Evolutionary conservation across 1,284 basidiomycete genomes (phyloP).

Genomic region (Austroboletus niveus): DNA sequence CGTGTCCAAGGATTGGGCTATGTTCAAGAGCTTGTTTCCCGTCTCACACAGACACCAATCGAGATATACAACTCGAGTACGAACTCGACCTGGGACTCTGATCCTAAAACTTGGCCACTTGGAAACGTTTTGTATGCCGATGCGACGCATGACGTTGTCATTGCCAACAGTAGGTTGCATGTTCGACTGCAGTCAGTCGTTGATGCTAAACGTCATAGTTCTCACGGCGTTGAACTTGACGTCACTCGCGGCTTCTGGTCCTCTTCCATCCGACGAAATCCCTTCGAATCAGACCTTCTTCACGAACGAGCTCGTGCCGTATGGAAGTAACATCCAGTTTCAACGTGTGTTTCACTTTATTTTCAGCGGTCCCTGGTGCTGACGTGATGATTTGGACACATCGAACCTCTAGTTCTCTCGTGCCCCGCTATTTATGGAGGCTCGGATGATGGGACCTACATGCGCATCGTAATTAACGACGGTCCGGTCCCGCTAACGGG

Average conservation of each 20-base stretch:
- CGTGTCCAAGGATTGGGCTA: constrained; percentile 84
- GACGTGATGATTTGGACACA: not conserved
- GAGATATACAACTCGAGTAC: constrained; percentile 69
- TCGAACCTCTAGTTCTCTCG: constrained; percentile 24
- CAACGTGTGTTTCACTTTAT: constrained; percentile 20
- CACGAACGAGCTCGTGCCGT: constrained; percentile 31
- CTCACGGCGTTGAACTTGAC: too few species aligned
- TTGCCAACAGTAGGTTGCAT: constrained; percentile 60
- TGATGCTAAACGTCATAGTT: constrained; percentile 31
- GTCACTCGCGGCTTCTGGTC: constrained; percentile 47
- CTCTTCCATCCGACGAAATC: constrained; percentile 54
- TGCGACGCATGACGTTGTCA: constrained; percentile 83
- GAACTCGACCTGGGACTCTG: constrained; percentile 75
- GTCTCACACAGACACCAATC: constrained; percentile 76
- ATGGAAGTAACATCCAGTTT: constrained; percentile 34
- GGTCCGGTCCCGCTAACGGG: constrained; percentile 81
- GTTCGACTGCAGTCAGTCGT: not conserved
- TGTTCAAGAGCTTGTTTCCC: constrained; percentile 77
- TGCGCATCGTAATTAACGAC: constrained; percentile 85
- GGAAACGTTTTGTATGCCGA: constrained; percentile 81
- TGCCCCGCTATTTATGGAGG: constrained; percentile 26
- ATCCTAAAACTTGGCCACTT: constrained; percentile 75
- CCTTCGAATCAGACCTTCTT: constrained; percentile 43
- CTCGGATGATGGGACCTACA: constrained; percentile 47
- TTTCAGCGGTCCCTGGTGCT: not conserved